Evolutionary conservation across 2,329 filamentous ascomycete species (phyloP).

Genomic region (Polytolypa hystricis): DNA sequence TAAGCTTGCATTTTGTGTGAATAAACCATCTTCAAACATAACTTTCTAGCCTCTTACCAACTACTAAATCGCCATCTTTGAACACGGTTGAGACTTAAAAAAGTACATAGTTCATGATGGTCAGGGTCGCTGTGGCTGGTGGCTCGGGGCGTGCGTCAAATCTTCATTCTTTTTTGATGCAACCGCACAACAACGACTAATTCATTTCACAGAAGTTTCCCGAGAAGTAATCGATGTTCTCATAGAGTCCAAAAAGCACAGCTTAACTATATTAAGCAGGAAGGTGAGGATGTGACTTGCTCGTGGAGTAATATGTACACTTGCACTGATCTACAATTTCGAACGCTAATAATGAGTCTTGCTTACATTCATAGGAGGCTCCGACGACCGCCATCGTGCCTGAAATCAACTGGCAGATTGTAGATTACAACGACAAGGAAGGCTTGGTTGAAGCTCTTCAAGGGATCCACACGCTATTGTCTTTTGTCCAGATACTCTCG

Average conservation of each 20-base stretch:
- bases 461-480: slow-evolving; percentile 43
- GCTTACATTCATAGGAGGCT: slow-evolving; percentile 16
- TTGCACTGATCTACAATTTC: not conserved
- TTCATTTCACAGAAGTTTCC: slow-evolving; percentile 36
- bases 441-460: slow-evolving; percentile 28
- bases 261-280: slow-evolving; percentile 42
- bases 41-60: too few species aligned
- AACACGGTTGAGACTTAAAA: too few species aligned
- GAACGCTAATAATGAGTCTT: not conserved
- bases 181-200: slow-evolving; percentile 5
- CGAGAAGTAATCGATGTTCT: slow-evolving; percentile 42
- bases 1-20: too few species aligned
- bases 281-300: slow-evolving; percentile 23
- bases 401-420: slow-evolving; percentile 25
- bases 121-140: slow-evolving; percentile 6
- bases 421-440: slow-evolving; percentile 35
- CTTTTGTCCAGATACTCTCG: slow-evolving; percentile 31
- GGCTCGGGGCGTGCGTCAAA: slow-evolving; percentile 6
- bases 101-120: too few species aligned
- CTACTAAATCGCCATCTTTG: too few species aligned
- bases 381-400: slow-evolving; percentile 6
- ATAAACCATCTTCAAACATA: too few species aligned
- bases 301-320: too few species aligned
- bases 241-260: slow-evolving; percentile 38
- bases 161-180: not conserved